These are phyloP conservation scores for Datura wrightii DNA, from an alignment of 257 asterid species.

Conservation along the genomic window DNA sequence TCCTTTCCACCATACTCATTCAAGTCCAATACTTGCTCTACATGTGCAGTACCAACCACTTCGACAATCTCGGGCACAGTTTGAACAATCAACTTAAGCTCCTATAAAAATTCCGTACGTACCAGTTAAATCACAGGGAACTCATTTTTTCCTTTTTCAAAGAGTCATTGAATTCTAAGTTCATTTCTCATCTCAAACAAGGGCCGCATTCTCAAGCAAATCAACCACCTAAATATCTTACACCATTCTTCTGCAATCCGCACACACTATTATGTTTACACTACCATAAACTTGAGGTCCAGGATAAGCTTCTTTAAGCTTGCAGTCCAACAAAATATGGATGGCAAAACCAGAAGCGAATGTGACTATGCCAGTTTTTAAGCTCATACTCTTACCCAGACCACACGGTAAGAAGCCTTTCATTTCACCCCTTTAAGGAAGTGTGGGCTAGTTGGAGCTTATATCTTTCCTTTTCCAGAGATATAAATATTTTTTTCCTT, in stretches of 20 bases:
- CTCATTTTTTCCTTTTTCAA: constrained; percentile 6
- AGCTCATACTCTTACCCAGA: not conserved
- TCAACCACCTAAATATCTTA: not conserved
- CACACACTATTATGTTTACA: not conserved
- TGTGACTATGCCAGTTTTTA: not conserved
- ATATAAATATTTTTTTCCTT: not conserved
- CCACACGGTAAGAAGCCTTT: not conserved
- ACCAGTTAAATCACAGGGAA: not conserved
- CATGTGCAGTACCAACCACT: constrained; percentile 64
- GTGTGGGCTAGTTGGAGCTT: not conserved
- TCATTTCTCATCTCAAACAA: not conserved
- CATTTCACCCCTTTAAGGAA: not conserved
- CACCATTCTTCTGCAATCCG: not conserved
- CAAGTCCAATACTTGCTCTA: constrained; percentile 50
- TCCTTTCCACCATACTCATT: constrained; percentile 55
- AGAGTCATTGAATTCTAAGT: not conserved
- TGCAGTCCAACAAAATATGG: not conserved
- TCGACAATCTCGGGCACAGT: constrained; percentile 90
- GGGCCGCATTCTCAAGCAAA: not conserved
- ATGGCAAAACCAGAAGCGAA: not conserved
- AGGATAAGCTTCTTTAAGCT: constrained; percentile 2
- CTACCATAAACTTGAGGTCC: not conserved
- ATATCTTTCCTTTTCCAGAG: constrained; percentile 1
- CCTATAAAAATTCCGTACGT: constrained; percentile 47
- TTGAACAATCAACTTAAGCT: constrained; percentile 68